Evolutionary conservation across 768 basidiomycete species (phyloP), one percentile per base, ranked within the genome.

Genomic region (Hirschioporus abietinus): DNA sequence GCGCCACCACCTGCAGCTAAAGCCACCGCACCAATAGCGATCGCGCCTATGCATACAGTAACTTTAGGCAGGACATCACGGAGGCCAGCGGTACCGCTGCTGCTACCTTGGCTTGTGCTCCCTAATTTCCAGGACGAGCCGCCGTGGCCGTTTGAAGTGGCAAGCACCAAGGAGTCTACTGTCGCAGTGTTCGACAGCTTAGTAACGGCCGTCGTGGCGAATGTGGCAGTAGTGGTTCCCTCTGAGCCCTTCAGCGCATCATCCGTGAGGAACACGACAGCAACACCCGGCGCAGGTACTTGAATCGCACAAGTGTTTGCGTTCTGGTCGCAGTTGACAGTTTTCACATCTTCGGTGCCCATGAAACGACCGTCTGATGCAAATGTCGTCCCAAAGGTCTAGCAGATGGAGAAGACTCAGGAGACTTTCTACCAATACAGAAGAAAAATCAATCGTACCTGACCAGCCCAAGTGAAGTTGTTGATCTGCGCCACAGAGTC

Each of bases 201-300:
- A 7, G 88, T 89, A n/a, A 78, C 74, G 18, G 81, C 84, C 0
- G 87, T 86, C 15, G 85, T 89, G 9, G 85, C 66, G 72, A 86
- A 90, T 23, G 86, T 88, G 1, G 76, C 70, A 20, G 70, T 74
- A 0, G 76, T 74, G 20, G 71, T 73, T 7, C 76, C 72, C 60
- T 79, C 80, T 0, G 75, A 66, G 30, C 23, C 23, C 60, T 61
- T 25, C 60, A 80, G 70, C 4, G 83, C 80, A 26, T 74, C 67
- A 64, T 79, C 75, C 5, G 78, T 83, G 36, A 93, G 77, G 80
- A 91, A 92, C 66, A 93, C 89, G 59, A 94, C 80, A 0, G 91
- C 91, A 68, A 90, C 87, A 52, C 85, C 85, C 0, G 93, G 92
- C 0, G 90, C 89, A 35, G 84, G 82, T 60, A 93, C 85, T 8